Evolutionary conservation across 2,329 filamentous ascomycete species (phyloP).

Genomic region (Calonectria ilicicola): DNA sequence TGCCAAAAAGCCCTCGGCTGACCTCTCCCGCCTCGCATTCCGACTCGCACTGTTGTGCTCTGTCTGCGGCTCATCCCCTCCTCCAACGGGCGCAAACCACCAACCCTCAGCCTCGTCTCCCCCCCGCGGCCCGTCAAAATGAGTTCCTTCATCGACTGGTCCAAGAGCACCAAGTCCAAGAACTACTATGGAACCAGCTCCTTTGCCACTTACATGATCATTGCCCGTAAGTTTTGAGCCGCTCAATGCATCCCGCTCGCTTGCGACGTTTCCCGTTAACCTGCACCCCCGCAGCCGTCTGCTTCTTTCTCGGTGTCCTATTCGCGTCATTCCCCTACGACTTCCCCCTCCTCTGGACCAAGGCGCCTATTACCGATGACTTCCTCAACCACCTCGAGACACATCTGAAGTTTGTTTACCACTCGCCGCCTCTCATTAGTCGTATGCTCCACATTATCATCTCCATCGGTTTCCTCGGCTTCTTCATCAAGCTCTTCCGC

Average conservation of each 20-base stretch:
- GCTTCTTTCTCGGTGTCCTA: slow-evolving; percentile 98
- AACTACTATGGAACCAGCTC: slow-evolving; percentile 73
- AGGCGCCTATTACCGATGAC: slow-evolving; percentile 69
- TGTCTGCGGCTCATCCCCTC: slow-evolving; percentile 2
- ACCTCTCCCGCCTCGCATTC: neutral
- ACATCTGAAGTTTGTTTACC: slow-evolving; percentile 92
- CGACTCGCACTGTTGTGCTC: slow-evolving; percentile 6
- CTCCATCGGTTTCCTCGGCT: slow-evolving; percentile 85
- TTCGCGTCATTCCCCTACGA: slow-evolving; percentile 98
- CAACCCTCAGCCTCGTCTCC: slow-evolving; percentile 22
- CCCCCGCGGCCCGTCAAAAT: slow-evolving; percentile 38
- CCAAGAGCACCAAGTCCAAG: slow-evolving; percentile 68
- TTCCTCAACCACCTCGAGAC: slow-evolving; percentile 90
- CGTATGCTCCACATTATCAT: slow-evolving; percentile 96
- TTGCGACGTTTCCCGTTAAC: slow-evolving; percentile 11
- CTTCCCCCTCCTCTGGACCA: slow-evolving; percentile 87
- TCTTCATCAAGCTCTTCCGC: slow-evolving; percentile 94
- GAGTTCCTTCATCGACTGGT: slow-evolving; percentile 61
- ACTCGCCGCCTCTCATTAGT: slow-evolving; percentile 89
- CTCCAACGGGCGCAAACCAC: slow-evolving; percentile 16
- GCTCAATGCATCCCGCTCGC: neutral
- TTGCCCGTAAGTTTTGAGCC: slow-evolving; percentile 79
- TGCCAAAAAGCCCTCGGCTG: neutral
- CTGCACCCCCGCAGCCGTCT: slow-evolving; percentile 72
- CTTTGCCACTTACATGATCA: slow-evolving; percentile 97